Conservation (phyloP, 139 green algal species). For the Coelastrella sp. region DNA sequence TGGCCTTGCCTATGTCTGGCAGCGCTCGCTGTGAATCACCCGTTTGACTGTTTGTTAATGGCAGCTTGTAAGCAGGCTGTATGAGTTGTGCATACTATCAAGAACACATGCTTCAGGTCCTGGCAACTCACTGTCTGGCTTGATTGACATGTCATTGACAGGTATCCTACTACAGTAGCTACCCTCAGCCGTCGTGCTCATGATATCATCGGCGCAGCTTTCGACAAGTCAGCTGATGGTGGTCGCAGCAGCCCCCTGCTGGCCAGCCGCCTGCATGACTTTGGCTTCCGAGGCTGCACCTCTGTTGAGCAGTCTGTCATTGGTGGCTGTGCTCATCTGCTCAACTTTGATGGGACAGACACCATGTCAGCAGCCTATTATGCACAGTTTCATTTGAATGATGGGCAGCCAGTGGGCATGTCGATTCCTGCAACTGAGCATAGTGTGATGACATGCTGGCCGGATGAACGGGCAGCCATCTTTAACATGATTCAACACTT, state of each 20-base stretch:
- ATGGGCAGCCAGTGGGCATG: conserved; percentile 76
- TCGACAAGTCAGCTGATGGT: conserved; percentile 77
- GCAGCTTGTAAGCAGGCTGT: too few relatives aligned
- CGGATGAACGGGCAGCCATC: conserved; percentile 81
- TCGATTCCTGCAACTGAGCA: conserved; percentile 16
- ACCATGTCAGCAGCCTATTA: conserved; percentile 93
- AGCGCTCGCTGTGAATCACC: too few relatives aligned
- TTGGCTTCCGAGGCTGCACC: conserved; percentile 89
- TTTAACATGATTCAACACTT: conserved; percentile 92
- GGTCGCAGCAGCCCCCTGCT: conserved; percentile 71
- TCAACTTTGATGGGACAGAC: conserved; percentile 90
- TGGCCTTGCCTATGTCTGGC: too few relatives aligned
- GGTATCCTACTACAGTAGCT: conserved; percentile 91
- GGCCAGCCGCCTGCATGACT: conserved; percentile 81
- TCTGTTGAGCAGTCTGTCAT: conserved; percentile 88
- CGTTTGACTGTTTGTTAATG: too few relatives aligned
- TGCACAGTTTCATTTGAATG: conserved; percentile 90
- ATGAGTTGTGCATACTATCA: not conserved
- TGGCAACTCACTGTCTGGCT: not conserved
- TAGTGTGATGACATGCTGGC: conserved; percentile 94
- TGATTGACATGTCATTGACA: too few relatives aligned
- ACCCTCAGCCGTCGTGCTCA: conserved; percentile 81
- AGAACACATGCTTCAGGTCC: not conserved
- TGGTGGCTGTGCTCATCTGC: conserved; percentile 88
- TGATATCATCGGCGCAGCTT: conserved; percentile 83